Evolutionary conservation across 1,284 basidiomycete species (phyloP), one percentile per base, ranked within the genome.

Genomic region (Apiotrichum akiyoshidainum): DNA sequence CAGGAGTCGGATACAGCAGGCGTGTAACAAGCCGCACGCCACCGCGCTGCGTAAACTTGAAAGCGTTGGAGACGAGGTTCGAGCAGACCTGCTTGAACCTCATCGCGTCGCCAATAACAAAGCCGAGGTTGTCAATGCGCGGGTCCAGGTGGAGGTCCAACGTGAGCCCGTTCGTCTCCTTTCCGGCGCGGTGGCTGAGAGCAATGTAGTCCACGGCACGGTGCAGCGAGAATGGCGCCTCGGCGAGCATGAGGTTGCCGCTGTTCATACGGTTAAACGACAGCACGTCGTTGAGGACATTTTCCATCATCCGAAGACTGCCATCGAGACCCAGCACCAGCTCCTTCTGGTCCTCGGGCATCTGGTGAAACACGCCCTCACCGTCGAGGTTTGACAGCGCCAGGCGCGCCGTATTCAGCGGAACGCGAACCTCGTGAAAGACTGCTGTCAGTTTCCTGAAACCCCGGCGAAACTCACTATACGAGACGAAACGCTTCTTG

Each of bases 381-480:
- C 88, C 89, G 60, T 88, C 86, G 82, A 94, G 87, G 70, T 95
- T 94, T 77, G 94, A 92, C 11, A 92, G 86, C 0, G 91, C 91
- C 37, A 94, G 80, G 14, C 92, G 78, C 1, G 91, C 92, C 37
- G 90, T 93, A 71, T 95, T 94, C 61, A 95, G 81, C 19, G 92
- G 92, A 47, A 95, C 92, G 65, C 92, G 86, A 71, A 92, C 90
- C 81, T 90, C 74, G 61, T 77, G 75, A 55, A 77, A 77, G 65
- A 76, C 42, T 44, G n/a, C 37, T 16, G 5, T 3, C 11, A 10
- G 3, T 11, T 16, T 37, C 10, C 37, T 16, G 37, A 37, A 37
- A 31, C 26, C 26, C 26, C 3, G 26, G 3, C 26, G 26, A 31
- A 31, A 41, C 40, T 41, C 40, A 41, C 40, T 41, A 16, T 41